phyloP scores from a whole-genome alignment of 345 rosid species.

The Laguncularia racemosa region DNA sequence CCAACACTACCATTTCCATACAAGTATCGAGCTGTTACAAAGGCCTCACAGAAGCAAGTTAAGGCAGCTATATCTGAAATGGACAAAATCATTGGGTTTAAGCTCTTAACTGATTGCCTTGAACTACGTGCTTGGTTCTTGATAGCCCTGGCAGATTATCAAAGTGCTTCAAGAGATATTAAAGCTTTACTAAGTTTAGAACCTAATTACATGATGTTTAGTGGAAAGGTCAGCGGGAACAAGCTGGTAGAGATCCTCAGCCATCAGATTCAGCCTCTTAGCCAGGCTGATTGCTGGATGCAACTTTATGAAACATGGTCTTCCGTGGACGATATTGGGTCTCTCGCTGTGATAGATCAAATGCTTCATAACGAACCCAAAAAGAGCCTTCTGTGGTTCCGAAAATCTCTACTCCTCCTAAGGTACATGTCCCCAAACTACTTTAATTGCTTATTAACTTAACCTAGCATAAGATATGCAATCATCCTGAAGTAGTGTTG shows the following conservation, averaged over 20 bases:
- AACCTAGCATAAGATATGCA: neutral
- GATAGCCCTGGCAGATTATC: conserved; percentile 61
- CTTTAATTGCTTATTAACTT: neutral
- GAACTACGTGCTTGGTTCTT: conserved; percentile 81
- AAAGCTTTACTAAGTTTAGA: conserved; percentile 66
- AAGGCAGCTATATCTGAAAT: conserved; percentile 65
- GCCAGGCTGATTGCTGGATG: conserved; percentile 84
- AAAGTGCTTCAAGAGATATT: conserved; percentile 63
- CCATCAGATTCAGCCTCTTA: conserved; percentile 32
- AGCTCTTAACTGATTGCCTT: conserved; percentile 67
- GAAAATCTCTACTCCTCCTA: conserved; percentile 87
- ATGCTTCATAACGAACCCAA: conserved; percentile 76
- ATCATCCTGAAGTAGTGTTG: no score
- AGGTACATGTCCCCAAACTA: conserved; percentile 32
- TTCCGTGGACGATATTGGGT: conserved; percentile 87
- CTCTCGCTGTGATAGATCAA: conserved; percentile 78
- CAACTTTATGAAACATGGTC: conserved; percentile 87
- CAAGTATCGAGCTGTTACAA: conserved; percentile 66
- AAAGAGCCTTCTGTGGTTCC: conserved; percentile 68
- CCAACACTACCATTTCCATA: conserved; percentile 76
- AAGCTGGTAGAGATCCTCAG: conserved; percentile 51
- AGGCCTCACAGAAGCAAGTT: conserved; percentile 47
- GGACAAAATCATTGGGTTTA: conserved; percentile 57
- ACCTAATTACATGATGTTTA: conserved; percentile 56
- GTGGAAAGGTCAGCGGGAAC: conserved; percentile 46